Base-by-base conservation (phyloP, 495 filamentous ascomycete species). In the Rusavskia elegans region DNA sequence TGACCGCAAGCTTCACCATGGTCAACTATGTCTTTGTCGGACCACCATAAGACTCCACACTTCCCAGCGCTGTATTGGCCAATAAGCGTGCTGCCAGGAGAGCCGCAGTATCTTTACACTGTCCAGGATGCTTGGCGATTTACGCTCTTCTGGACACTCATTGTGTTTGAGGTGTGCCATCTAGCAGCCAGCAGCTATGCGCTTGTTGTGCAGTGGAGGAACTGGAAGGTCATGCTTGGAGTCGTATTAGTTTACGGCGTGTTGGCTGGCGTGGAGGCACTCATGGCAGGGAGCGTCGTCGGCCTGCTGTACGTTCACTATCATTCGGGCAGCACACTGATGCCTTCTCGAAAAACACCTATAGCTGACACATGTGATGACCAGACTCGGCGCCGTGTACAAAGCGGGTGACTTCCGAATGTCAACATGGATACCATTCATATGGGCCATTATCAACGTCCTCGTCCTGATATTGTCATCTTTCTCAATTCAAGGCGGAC, bases 401-500 rank as follows among this genome's bases (percentile, higher is more conserved):
- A 79, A 84, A 56, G 78, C 87, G 16, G 92, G 89, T 30, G 85
- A 81, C 65, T 95, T 94, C 61, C 69, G 79, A 55, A 95, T 97
- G 90, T 93, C 88, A 49, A 96, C 92, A 2, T 98, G 93, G 92
- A 83, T 95, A 39, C 92, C 92, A 14, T 87, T 95, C 60, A 75
- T 93, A 48, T 98, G 92, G 92, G 84, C 82, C n/a, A 72, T 85
- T 57, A 83, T 95, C 63, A 95, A 89, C 60, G 79, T 93, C 2
- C 64, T 96, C 50, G 78, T 95, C n/a, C 64, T 98, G 40, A 84
- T 96, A 49, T 65, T 97, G 40, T 92, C 89, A 4, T 95, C 89
- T 14, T 98, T 95, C 65, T 85, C 89, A 10, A 89, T 95, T 53
- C 88, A 93, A 59, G 90, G 90, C n/a, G 92, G 88, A 32, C 72